Percentiles rank a stretch among this genome's conserved stretches.
phyloP scores from a whole-genome alignment of 139 green algal species.

The Pseudopediastrum boryanum region DNA sequence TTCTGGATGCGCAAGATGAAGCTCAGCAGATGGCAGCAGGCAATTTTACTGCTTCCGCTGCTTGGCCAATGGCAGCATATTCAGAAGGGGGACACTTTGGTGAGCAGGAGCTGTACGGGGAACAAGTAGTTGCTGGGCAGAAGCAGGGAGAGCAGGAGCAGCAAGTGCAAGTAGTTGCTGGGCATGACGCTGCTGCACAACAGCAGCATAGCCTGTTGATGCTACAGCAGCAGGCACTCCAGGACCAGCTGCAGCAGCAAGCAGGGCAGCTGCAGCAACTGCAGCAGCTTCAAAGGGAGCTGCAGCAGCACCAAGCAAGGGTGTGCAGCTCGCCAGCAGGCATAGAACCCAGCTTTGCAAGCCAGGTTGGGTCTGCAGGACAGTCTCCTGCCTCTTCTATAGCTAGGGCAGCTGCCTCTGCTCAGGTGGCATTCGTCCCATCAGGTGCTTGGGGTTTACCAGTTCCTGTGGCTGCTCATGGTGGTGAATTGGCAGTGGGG shows the following conservation, averaged over 20 bases:
- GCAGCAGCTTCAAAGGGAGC: background rate
- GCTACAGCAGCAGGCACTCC: background rate
- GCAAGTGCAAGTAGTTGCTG: background rate
- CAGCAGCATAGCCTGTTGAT: background rate
- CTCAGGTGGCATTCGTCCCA: too few species aligned
- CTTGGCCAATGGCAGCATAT: background rate
- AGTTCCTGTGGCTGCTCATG: too few species aligned
- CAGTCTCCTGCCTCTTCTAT: too few species aligned
- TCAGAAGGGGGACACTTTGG: too few species aligned
- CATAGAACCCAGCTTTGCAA: too few species aligned
- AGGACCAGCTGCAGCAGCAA: background rate
- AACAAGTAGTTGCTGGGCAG: background rate
- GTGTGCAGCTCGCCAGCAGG: background rate
- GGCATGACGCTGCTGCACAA: background rate
- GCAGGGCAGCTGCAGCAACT: background rate
- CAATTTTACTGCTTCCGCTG: background rate
- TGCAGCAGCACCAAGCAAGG: background rate
- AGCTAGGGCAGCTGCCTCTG: too few species aligned
- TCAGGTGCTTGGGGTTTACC: too few species aligned
- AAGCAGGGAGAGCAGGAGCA: background rate
- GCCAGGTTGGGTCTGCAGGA: too few species aligned
- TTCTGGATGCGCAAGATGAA: too few species aligned
- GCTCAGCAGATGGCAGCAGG: background rate
- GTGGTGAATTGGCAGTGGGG: too few species aligned
- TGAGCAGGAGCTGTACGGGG: background rate